phyloP scores from a whole-genome alignment of 73 alveolate species.

The Paramecium primaurelia region DNA sequence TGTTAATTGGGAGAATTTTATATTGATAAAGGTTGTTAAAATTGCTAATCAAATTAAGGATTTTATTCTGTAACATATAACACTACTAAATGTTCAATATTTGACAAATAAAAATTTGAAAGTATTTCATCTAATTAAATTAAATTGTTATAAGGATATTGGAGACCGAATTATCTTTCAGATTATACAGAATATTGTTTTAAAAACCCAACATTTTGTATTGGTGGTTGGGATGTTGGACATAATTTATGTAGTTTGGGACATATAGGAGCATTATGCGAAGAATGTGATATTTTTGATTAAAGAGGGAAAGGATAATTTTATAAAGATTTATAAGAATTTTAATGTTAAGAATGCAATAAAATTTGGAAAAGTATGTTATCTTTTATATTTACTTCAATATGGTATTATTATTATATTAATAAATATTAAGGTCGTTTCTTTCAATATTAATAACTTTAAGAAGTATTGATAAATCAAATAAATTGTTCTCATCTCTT shows the following conservation, averaged over 20 bases:
- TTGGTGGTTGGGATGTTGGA: constrained; percentile 14
- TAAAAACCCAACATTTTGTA: neutral
- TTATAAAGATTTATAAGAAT: neutral
- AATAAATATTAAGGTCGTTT: neutral
- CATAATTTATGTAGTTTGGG: neutral
- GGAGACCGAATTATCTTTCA: neutral
- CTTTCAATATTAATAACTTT: neutral
- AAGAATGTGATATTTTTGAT: neutral
- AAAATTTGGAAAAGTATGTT: neutral
- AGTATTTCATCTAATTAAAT: neutral
- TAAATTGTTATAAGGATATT: neutral
- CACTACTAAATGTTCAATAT: neutral
- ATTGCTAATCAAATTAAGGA: neutral
- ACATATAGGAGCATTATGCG: neutral
- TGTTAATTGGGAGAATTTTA: neutral
- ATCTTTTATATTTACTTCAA: neutral
- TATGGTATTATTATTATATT: neutral
- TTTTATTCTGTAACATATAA: neutral
- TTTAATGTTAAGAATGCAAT: neutral
- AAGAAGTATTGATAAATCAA: neutral
- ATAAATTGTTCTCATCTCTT: neutral
- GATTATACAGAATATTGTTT: neutral
- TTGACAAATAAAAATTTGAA: neutral
- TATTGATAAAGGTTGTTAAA: neutral
- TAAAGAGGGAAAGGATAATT: neutral